phyloP scores from a whole-genome alignment of 768 basidiomycete genomes.

The Neoboletus subvelutipes region DNA sequence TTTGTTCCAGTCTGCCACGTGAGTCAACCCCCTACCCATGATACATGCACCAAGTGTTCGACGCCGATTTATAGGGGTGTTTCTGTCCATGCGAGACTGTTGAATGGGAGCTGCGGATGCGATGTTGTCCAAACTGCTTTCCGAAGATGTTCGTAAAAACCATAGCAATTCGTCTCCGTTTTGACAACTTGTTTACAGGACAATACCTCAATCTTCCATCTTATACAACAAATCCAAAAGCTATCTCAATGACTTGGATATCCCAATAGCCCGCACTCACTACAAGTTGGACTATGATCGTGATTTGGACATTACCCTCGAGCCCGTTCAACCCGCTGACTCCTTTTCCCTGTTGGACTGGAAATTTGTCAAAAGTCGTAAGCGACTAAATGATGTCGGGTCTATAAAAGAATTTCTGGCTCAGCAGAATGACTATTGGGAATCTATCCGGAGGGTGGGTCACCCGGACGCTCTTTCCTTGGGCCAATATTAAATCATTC shows the following conservation, averaged over 20 bases:
- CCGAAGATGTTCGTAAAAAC: conserved; percentile 8
- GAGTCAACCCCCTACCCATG: background rate
- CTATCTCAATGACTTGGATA: background rate
- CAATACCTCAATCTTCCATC: background rate
- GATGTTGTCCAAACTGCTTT: conserved; percentile 6
- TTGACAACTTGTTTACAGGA: conserved; percentile 6
- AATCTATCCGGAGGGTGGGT: conserved; percentile 3
- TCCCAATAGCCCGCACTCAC: background rate
- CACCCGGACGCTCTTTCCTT: background rate
- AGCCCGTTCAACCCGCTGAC: rapidly evolving
- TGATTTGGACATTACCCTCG: background rate
- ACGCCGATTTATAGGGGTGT: conserved; percentile 8
- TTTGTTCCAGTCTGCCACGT: conserved; percentile 34
- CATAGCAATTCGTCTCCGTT: background rate
- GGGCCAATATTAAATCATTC: background rate
- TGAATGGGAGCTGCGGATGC: conserved; percentile 16
- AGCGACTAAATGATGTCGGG: background rate
- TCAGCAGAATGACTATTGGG: background rate
- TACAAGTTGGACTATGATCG: background rate
- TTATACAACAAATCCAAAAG: too few species aligned
- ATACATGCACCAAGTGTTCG: background rate
- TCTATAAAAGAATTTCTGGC: background rate
- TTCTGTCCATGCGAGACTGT: conserved; percentile 11
- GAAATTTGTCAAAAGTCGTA: background rate
- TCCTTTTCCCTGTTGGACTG: conserved; percentile 5